A percentile compares a stretch with the other conserved stretches of the same genome.
Conservation (phyloP, 2,329 filamentous ascomycete genomes). For the Fusarium ambrosium region DNA sequence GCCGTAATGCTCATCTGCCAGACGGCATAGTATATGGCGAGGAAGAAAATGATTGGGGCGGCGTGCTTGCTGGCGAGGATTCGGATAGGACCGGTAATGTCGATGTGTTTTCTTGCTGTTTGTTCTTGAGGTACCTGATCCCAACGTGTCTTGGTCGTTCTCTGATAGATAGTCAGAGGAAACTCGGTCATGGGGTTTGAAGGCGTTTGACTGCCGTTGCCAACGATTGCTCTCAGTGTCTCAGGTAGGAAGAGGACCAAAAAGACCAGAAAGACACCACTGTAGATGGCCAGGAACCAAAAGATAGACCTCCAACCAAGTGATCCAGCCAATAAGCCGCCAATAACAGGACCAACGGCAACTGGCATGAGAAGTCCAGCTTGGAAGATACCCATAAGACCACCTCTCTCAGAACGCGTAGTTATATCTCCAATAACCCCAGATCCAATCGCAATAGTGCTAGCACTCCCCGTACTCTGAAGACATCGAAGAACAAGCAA, state of each 20-base stretch:
- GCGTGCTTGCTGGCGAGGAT: conserved; percentile 62
- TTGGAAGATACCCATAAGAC: conserved; percentile 48
- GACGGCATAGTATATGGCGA: conserved; percentile 65
- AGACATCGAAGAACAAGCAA: conserved; percentile 61
- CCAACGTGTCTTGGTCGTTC: conserved; percentile 44
- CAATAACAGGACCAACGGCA: conserved; percentile 58
- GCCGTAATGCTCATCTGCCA: conserved; percentile 70
- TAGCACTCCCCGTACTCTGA: conserved; percentile 63
- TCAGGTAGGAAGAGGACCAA: conserved; percentile 19
- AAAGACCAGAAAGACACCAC: conserved; percentile 10
- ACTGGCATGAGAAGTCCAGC: conserved; percentile 55
- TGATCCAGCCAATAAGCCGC: conserved; percentile 55
- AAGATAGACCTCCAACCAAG: conserved; percentile 39
- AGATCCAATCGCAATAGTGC: conserved; percentile 50
- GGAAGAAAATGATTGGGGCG: conserved; percentile 60
- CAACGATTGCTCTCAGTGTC: conserved; percentile 30
- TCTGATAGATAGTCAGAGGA: conserved; percentile 53
- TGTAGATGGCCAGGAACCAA: conserved; percentile 38
- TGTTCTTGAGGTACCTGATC: background rate
- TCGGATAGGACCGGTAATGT: conserved; percentile 60
- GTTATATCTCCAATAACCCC: conserved; percentile 52
- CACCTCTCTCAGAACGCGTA: conserved; percentile 46
- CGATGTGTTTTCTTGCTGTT: conserved; percentile 52
- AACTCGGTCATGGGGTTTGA: conserved; percentile 40
- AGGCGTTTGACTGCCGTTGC: conserved; percentile 59